Evolutionary conservation across 108 stramenopile genomes (phyloP).

Genomic region (Aurantiochytrium sp.): DNA sequence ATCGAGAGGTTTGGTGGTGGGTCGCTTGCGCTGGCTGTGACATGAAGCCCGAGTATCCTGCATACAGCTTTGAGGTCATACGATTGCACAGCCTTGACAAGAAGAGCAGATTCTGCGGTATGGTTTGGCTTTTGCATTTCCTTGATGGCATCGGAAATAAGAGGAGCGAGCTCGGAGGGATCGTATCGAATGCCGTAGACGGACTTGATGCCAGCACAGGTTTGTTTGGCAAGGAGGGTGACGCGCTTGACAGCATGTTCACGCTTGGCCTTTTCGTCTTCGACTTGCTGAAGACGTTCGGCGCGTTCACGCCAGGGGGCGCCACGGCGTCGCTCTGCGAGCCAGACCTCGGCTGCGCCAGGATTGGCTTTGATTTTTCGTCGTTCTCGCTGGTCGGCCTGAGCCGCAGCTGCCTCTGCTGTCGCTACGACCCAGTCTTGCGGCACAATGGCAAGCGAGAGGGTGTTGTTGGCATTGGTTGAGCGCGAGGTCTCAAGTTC

Average conservation of each 20-base stretch:
- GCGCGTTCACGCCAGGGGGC: not conserved
- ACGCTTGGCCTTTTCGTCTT: not conserved
- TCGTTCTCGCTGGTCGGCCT: not conserved
- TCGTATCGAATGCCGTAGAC: not conserved
- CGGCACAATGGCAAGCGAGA: not conserved
- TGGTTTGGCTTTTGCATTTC: not conserved
- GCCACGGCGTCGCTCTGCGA: not conserved
- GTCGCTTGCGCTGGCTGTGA: not conserved
- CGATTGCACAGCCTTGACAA: not conserved
- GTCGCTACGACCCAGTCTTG: not conserved
- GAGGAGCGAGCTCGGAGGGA: not conserved
- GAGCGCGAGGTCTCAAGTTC: not conserved
- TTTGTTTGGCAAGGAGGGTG: not conserved
- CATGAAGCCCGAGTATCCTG: not conserved
- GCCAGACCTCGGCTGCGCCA: not conserved
- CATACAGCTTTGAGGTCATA: not conserved
- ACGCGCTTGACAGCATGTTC: not conserved
- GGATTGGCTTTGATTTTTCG: not conserved
- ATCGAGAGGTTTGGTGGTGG: not conserved
- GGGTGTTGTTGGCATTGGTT: not conserved
- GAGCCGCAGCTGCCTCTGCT: not conserved
- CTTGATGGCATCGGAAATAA: not conserved
- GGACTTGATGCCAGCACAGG: not conserved
- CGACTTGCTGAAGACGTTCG: not conserved
- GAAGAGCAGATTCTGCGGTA: not conserved